These are phyloP conservation scores for Rhizopogon sp. DNA, from an alignment of 768 basidiomycete species.

Conservation along the genomic window DNA sequence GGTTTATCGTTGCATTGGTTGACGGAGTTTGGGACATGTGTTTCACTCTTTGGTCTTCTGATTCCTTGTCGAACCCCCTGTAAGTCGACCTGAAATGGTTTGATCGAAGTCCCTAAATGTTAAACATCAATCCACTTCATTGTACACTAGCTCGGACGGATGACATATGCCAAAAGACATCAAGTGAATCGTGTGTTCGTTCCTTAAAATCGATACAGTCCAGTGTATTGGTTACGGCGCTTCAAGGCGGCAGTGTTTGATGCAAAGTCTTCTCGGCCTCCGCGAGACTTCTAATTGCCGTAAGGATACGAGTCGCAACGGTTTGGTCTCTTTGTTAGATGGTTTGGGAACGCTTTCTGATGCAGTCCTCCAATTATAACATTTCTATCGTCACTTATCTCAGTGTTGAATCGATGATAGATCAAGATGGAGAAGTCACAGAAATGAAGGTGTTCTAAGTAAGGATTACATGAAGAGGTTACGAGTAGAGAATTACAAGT, in stretches of 20 bases:
- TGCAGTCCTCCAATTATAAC: background rate
- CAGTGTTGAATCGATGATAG: background rate
- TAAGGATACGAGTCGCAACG: conserved; percentile 80
- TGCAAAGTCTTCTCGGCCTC: conserved; percentile 58
- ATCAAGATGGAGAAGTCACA: background rate
- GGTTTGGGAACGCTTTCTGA: conserved; percentile 71
- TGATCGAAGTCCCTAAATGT: background rate
- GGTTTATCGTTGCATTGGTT: conserved; percentile 68
- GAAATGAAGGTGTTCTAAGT: conserved; percentile 16
- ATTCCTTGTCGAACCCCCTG: conserved; percentile 58
- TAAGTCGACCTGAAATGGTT: conserved; percentile 32
- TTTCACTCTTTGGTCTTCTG: conserved; percentile 74
- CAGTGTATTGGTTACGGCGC: conserved; percentile 44
- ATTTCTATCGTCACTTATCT: background rate
- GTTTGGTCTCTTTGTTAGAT: conserved; percentile 79
- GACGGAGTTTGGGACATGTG: conserved; percentile 76
- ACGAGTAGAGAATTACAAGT: conserved; percentile 26
- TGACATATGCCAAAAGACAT: no score
- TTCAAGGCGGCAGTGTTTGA: conserved; percentile 57
- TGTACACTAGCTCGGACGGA: no score
- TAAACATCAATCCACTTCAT: no score
- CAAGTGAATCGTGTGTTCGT: no score
- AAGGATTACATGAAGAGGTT: conserved; percentile 27
- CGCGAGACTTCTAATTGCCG: conserved; percentile 71
- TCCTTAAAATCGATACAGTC: conserved; percentile 38